phyloP scores from a whole-genome alignment of 2,329 filamentous ascomycete genomes.

The Pyrenochaeta sp. region DNA sequence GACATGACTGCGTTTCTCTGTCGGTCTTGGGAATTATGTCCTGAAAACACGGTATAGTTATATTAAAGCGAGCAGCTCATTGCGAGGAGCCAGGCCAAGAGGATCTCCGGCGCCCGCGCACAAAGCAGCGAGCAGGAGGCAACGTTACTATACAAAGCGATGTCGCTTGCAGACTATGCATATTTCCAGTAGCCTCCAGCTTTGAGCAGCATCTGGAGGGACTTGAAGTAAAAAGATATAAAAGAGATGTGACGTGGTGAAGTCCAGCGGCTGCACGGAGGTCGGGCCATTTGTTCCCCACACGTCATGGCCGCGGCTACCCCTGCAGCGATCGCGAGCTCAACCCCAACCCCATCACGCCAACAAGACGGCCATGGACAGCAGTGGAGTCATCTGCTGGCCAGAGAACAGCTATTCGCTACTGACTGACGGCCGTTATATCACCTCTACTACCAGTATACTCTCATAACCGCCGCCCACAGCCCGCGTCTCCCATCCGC shows the following conservation, averaged over 20 bases:
- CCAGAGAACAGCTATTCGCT: slow-evolving; percentile 19
- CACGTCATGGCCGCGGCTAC: slow-evolving; percentile 34
- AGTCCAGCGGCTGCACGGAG: neutral
- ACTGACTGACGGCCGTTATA: slow-evolving; percentile 1
- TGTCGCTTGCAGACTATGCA: slow-evolving; percentile 24
- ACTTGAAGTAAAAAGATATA: neutral
- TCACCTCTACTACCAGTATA: neutral
- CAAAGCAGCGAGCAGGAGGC: slow-evolving; percentile 18
- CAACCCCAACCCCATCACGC: slow-evolving; percentile 17
- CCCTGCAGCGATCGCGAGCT: slow-evolving; percentile 23
- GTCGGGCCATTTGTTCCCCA: slow-evolving; percentile 16
- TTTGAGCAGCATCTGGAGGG: slow-evolving; percentile 12
- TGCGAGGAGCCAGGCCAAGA: slow-evolving; percentile 27
- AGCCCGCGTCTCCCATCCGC: slow-evolving; percentile 8
- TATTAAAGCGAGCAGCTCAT: slow-evolving; percentile 26
- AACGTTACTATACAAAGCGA: slow-evolving; percentile 8
- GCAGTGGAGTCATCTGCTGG: slow-evolving; percentile 24
- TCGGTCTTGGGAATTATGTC: neutral
- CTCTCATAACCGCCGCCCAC: slow-evolving; percentile 14
- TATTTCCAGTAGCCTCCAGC: slow-evolving; percentile 20
- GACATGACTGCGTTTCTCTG: slow-evolving; percentile 24
- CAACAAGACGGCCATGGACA: slow-evolving; percentile 36
- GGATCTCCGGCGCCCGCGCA: slow-evolving; percentile 26
- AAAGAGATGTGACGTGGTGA: neutral
- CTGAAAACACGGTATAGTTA: slow-evolving; percentile 11